Conservation (phyloP, 345 rosid species). For the Lepidium africanum region DNA sequence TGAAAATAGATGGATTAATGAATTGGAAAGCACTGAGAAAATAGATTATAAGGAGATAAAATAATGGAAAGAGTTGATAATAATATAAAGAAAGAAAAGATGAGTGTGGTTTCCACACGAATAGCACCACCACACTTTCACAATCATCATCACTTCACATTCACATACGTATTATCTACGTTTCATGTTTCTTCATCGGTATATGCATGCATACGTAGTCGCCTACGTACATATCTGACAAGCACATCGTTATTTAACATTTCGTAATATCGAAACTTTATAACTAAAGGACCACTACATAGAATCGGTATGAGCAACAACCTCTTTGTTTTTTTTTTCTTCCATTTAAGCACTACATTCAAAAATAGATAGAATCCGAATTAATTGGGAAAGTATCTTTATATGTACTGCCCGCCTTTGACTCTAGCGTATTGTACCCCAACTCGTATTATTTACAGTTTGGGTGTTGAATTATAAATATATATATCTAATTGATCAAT, state of each 20-base stretch:
- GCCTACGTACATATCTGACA: conserved; percentile 22
- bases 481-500: too few species aligned
- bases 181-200: conserved; percentile 6
- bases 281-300: neutral
- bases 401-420: too few species aligned
- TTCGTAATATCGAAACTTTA: neutral
- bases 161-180: neutral
- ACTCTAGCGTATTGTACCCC: too few species aligned
- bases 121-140: conserved; percentile 24
- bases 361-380: neutral
- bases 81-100: conserved; percentile 17
- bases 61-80: conserved; percentile 11
- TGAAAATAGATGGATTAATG: conserved; percentile 18
- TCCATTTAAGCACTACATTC: neutral
- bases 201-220: conserved; percentile 26
- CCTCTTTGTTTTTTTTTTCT: neutral
- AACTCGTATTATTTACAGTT: too few species aligned
- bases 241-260: neutral
- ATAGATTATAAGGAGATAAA: neutral
- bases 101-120: conserved; percentile 35
- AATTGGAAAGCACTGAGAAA: conserved; percentile 22
- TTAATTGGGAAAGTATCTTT: neutral
- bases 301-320: neutral
- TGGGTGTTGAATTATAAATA: too few species aligned
- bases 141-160: conserved; percentile 13